These are phyloP conservation scores for Monosiga brevicollis DNA, from an alignment of 78 protist genomes.

Conservation along the genomic window DNA sequence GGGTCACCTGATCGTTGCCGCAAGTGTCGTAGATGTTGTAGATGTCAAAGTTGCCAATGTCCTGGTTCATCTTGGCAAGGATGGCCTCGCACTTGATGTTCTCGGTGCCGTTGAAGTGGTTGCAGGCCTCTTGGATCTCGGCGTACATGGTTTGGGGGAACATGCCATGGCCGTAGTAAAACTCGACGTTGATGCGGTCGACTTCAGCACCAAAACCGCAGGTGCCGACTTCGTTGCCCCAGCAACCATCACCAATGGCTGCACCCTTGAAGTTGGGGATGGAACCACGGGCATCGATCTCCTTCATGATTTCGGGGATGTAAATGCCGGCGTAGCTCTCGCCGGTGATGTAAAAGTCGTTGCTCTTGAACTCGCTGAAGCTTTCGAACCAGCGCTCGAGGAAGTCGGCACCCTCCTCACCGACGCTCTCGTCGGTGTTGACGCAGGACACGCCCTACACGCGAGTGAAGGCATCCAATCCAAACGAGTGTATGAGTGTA, in stretches of 20 bases:
- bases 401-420: neutral
- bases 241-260: conserved; percentile 15
- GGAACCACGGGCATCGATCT: neutral
- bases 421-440: neutral
- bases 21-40: conserved; percentile 23
- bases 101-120: neutral
- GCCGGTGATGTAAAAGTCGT: conserved; percentile 29
- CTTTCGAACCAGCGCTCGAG: conserved; percentile 1
- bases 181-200: neutral
- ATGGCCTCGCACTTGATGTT: neutral
- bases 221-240: neutral
- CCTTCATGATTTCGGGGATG: neutral
- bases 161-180: conserved; percentile 1
- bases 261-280: neutral
- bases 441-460: neutral
- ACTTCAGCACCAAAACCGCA: neutral
- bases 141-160: neutral
- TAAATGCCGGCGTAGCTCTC: conserved; percentile 30
- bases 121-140: neutral
- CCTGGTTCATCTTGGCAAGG: neutral
- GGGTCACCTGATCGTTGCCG: neutral
- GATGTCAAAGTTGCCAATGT: conserved; percentile 10
- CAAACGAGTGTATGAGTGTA: no score
- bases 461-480: no score
- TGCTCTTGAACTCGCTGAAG: conserved; percentile 4